Percentiles rank a stretch among this genome's conserved stretches.
These are phyloP conservation scores for Cornus kousa DNA, from an alignment of 148 eudicot species.

Conservation along the genomic window DNA sequence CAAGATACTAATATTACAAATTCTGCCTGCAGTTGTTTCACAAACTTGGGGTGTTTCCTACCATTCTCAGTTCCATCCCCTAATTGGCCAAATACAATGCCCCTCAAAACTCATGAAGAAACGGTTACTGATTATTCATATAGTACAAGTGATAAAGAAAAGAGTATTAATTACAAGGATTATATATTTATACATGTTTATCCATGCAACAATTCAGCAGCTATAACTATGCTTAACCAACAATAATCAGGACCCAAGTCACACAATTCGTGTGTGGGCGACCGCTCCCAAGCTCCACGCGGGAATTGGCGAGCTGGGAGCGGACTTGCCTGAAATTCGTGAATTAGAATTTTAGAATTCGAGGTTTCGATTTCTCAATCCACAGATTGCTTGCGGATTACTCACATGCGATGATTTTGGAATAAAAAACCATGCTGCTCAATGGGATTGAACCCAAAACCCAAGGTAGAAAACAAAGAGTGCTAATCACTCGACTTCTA, in stretches of 20 bases:
- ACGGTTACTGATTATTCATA: slow-evolving; percentile 10
- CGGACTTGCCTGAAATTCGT: too few species aligned
- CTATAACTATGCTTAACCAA: neutral
- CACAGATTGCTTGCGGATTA: too few species aligned
- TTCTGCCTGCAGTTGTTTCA: slow-evolving; percentile 66
- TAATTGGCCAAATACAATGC: slow-evolving; percentile 95
- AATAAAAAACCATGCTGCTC: too few species aligned
- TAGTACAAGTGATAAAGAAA: neutral
- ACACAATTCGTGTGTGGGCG: too few species aligned
- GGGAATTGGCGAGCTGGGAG: too few species aligned
- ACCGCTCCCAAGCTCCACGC: too few species aligned
- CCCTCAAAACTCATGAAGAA: slow-evolving; percentile 42
- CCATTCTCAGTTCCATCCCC: slow-evolving; percentile 96
- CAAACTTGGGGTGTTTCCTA: slow-evolving; percentile 70
- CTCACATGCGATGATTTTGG: too few species aligned
- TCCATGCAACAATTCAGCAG: neutral
- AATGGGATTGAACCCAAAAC: too few species aligned
- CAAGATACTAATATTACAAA: slow-evolving; percentile 84
- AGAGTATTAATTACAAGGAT: neutral
- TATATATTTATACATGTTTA: slow-evolving; percentile 1
- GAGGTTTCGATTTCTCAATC: too few species aligned
- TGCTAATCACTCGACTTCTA: too few species aligned
- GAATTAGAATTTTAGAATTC: too few species aligned
- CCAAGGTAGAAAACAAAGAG: too few species aligned
- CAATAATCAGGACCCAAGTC: neutral